Base-by-base conservation (phyloP, 371 early-diverging fungal genomes). In the Saksenaea vasiformis region DNA sequence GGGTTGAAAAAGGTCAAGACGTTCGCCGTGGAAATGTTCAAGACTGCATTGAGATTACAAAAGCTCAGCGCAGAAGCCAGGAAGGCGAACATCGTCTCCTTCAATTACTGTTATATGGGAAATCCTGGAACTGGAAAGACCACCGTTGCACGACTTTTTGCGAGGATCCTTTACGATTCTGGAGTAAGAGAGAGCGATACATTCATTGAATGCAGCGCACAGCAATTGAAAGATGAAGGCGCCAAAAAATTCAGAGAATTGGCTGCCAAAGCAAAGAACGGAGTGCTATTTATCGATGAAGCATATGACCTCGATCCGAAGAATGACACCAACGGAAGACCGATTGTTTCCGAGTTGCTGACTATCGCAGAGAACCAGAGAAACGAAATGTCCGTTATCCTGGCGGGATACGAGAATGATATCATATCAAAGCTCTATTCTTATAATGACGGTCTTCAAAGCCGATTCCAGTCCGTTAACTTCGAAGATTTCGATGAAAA, bases 61-160 rank as follows among this genome's bases (percentile, higher is more conserved):
- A n/a, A 47, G 3, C 39, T 39, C n/a, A 47, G 27, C 11, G 22
- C 51, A 1, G 51, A 47, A 47, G 51, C 22, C 17, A 47, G 51
- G 5, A 47, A 47, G 51, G 51, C n/a, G 11, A 47, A 47, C 22
- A 10, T 47, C 10, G 9, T 47, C 11, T 19, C 22, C 22, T 47
- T 47, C 27, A 47, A 47, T 22, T 47, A 47, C 22, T 47, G 51
- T 47, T 47, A 47, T 9, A 47, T 47, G 51, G 51, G 51, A 5
- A 47, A 47, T 3, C 51, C 51, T 47, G 51, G 51, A 17, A 47
- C 51, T 2, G 51, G 51, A 22, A 47, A 47, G 51, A 47, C 51
- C 1, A 47, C 51, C 17, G 51, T 47, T 3, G 51, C 51, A 22
- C 51, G 51, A 0, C 27, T 47, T 17, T 47, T 47, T 22, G 51